Base-by-base conservation (phyloP, 768 basidiomycete genomes). In the Lepiota subincarnata region DNA sequence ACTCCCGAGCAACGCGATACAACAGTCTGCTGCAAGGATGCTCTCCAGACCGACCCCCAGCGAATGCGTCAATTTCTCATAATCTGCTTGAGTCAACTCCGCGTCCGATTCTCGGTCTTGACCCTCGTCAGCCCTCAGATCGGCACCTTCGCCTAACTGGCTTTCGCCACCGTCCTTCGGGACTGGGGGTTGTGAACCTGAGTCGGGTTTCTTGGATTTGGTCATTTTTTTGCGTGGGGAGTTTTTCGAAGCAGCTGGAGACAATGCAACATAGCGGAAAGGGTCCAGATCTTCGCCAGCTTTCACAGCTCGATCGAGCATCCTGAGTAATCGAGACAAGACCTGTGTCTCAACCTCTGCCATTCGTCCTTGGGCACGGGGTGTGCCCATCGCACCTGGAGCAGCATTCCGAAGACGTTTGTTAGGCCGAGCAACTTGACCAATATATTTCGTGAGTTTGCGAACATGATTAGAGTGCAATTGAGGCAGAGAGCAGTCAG, bases 1-100 rank as follows among this genome's bases (percentile, higher is more conserved):
- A 28, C 86, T 85, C 1, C 82, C 81, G 24, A 98, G 76, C 4
- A 97, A 67, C 0, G 86, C 81, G 58, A 96, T 76, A 56, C 82
- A 86, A 59, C 89, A 92, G 64, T 94, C 91, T 0, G 90, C 90
- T 3, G 94, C 92, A 22, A 88, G 61, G 7, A 92, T 80, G 47
- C 87, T 87, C 60, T 92, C 86, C 36, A 80, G 71, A 3, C 86
- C 87, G 16, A 80, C 58, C 50, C 88, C 82, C 35, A 95, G 66
- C 7, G 68, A 67, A 40, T 68, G 69, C 0, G 76, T 67, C 10
- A 93, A 58, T 37, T 70, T 73, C 7, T 80, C 81, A 40, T 77
- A 73, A 40, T 78, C 62, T 31, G 62, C 62, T 13, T 49, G 34
- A 37, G 48, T 37, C 39, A 56, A 52, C 10, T 53, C 61, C 14